phyloP scores from a whole-genome alignment of 768 basidiomycete species.

The Podaxis pistillaris region DNA sequence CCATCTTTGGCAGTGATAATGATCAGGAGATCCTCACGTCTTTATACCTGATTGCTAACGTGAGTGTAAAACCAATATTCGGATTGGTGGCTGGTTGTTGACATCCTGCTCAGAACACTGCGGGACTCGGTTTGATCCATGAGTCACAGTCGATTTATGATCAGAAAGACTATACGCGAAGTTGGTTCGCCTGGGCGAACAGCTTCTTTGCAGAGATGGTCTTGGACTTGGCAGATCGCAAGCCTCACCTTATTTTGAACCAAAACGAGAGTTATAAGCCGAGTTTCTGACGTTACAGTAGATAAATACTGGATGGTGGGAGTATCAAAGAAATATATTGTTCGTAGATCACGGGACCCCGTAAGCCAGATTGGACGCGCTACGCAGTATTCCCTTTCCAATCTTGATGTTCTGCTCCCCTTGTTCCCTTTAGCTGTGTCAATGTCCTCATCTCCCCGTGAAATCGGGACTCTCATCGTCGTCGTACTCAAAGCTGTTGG shows the following conservation, averaged over 20 bases:
- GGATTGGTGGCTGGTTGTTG: not conserved
- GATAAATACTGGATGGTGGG: not conserved
- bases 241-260: slow-evolving; percentile 67
- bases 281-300: slow-evolving; percentile 32
- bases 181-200: slow-evolving; percentile 85
- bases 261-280: slow-evolving; percentile 54
- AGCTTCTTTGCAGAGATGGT: slow-evolving; percentile 85
- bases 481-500: slow-evolving; percentile 93
- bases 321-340: not conserved
- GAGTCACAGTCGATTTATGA: slow-evolving; percentile 70
- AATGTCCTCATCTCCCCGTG: slow-evolving; percentile 63
- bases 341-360: slow-evolving; percentile 13
- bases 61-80: slow-evolving; percentile 30
- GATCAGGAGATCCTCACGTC: slow-evolving; percentile 64
- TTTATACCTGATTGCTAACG: slow-evolving; percentile 67
- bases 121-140: slow-evolving; percentile 74
- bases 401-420: slow-evolving; percentile 12
- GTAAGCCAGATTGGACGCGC: slow-evolving; percentile 3
- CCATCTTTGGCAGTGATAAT: slow-evolving; percentile 72
- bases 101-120: slow-evolving; percentile 53
- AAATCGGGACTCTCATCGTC: slow-evolving; percentile 91
- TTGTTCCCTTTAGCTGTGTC: slow-evolving; percentile 11
- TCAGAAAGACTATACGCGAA: slow-evolving; percentile 55
- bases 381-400: slow-evolving; percentile 4
- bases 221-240: slow-evolving; percentile 70